These are phyloP conservation scores for Fusarium newnesense DNA, from an alignment of 2,329 filamentous ascomycete genomes.

Conservation along the genomic window DNA sequence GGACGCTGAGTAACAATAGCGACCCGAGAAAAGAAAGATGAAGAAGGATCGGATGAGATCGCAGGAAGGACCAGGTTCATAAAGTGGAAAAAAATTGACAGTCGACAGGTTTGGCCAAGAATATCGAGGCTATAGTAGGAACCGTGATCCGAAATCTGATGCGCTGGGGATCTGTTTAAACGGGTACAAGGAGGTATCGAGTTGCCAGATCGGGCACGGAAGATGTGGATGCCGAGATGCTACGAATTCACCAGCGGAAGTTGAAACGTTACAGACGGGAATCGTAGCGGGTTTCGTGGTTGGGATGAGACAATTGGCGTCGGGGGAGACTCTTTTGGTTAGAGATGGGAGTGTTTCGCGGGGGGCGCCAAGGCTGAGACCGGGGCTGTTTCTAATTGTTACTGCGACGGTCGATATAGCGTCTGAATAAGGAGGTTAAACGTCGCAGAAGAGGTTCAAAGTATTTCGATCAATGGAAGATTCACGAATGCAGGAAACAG, in stretches of 20 bases:
- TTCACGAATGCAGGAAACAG: slow-evolving; percentile 9
- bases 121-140: slow-evolving; percentile 16
- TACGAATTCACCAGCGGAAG: slow-evolving; percentile 26
- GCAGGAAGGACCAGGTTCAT: slow-evolving; percentile 33
- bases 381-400: slow-evolving; percentile 17
- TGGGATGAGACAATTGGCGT: slow-evolving; percentile 42
- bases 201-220: slow-evolving; percentile 30
- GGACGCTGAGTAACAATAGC: slow-evolving; percentile 36
- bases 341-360: slow-evolving; percentile 36
- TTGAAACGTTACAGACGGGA: slow-evolving; percentile 43
- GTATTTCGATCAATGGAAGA: background rate
- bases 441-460: slow-evolving; percentile 24
- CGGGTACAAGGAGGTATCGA: slow-evolving; percentile 23
- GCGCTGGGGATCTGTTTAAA: slow-evolving; percentile 17
- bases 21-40: slow-evolving; percentile 34
- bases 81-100: slow-evolving; percentile 20
- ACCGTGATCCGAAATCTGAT: slow-evolving; percentile 34
- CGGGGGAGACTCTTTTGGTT: slow-evolving; percentile 23
- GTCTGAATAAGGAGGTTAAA: slow-evolving; percentile 21
- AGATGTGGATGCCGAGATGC: slow-evolving; percentile 30
- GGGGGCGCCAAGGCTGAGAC: slow-evolving; percentile 21
- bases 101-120: slow-evolving; percentile 1
- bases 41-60: slow-evolving; percentile 23
- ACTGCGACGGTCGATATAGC: slow-evolving; percentile 17
- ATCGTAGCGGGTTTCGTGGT: slow-evolving; percentile 25